Conservation (phyloP, 2,329 filamentous ascomycete genomes). For the Apiospora malaysiana region DNA sequence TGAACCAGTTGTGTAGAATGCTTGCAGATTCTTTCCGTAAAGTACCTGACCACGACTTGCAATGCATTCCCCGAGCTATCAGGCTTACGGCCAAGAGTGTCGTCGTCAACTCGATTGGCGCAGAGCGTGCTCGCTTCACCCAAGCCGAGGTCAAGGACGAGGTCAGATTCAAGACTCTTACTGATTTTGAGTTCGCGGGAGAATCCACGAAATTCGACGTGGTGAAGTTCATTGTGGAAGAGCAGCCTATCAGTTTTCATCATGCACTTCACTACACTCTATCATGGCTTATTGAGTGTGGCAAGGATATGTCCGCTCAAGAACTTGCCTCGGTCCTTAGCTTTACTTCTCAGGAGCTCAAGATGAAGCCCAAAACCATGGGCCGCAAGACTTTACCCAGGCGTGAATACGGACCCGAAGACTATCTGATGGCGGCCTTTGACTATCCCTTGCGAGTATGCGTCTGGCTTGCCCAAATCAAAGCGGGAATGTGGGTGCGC, state of each 20-base stretch:
- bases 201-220: slow-evolving; percentile 65
- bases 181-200: slow-evolving; percentile 80
- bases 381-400: slow-evolving; percentile 62
- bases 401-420: slow-evolving; percentile 68
- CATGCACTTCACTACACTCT: slow-evolving; percentile 95
- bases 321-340: slow-evolving; percentile 72
- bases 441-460: slow-evolving; percentile 93
- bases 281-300: slow-evolving; percentile 94
- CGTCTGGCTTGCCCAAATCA: slow-evolving; percentile 97
- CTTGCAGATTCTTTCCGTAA: slow-evolving; percentile 86
- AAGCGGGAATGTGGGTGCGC: slow-evolving; percentile 97
- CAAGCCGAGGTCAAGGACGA: slow-evolving; percentile 89
- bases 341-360: slow-evolving; percentile 75
- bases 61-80: slow-evolving; percentile 73
- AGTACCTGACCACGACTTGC: slow-evolving; percentile 66
- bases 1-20: slow-evolving; percentile 89
- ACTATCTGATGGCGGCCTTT: slow-evolving; percentile 85
- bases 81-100: slow-evolving; percentile 78
- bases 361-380: slow-evolving; percentile 67
- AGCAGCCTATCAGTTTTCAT: slow-evolving; percentile 94
- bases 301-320: slow-evolving; percentile 73
- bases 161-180: slow-evolving; percentile 78
- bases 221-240: slow-evolving; percentile 87
- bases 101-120: slow-evolving; percentile 87
- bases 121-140: slow-evolving; percentile 85